phyloP scores from a whole-genome alignment of 2,329 filamentous ascomycete species.

The Fusarium clavum region DNA sequence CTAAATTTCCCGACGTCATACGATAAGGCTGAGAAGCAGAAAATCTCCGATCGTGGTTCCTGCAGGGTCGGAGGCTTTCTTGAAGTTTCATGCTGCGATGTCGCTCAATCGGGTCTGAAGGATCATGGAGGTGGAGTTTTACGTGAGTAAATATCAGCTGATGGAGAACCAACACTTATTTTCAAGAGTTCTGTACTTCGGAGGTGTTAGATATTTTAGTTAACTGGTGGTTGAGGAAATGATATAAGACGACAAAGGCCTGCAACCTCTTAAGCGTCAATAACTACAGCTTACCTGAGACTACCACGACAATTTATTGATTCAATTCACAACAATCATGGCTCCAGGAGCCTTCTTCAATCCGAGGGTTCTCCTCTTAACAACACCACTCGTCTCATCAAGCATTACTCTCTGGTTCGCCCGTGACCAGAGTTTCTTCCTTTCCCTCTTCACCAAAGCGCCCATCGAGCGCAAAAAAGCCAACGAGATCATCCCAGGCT shows the following conservation, averaged over 20 bases:
- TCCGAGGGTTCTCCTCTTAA: constrained; percentile 53
- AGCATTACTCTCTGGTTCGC: constrained; percentile 60
- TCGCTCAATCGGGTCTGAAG: neutral
- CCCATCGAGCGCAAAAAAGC: constrained; percentile 45
- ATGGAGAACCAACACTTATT: constrained; percentile 13
- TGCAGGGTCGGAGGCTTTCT: constrained; percentile 37
- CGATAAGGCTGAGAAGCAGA: constrained; percentile 3
- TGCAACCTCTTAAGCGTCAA: neutral
- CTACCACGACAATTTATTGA: neutral
- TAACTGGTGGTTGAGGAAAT: neutral
- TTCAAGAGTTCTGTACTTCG: constrained; percentile 5
- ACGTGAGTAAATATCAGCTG: neutral
- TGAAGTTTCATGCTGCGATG: constrained; percentile 12
- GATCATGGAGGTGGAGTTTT: constrained; percentile 17
- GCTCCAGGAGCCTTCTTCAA: constrained; percentile 54
- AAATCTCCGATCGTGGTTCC: neutral
- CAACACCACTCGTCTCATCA: constrained; percentile 60
- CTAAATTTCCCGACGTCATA: constrained; percentile 17
- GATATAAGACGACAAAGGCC: constrained; percentile 1
- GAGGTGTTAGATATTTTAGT: constrained; percentile 19
- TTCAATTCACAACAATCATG: constrained; percentile 45
- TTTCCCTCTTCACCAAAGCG: constrained; percentile 51
- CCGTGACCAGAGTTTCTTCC: constrained; percentile 58
- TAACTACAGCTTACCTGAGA: neutral
- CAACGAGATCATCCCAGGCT: constrained; percentile 56